Evolutionary conservation across 2,329 filamentous ascomycete genomes (phyloP).

Genomic region (Fusarium tanahbumbuense): DNA sequence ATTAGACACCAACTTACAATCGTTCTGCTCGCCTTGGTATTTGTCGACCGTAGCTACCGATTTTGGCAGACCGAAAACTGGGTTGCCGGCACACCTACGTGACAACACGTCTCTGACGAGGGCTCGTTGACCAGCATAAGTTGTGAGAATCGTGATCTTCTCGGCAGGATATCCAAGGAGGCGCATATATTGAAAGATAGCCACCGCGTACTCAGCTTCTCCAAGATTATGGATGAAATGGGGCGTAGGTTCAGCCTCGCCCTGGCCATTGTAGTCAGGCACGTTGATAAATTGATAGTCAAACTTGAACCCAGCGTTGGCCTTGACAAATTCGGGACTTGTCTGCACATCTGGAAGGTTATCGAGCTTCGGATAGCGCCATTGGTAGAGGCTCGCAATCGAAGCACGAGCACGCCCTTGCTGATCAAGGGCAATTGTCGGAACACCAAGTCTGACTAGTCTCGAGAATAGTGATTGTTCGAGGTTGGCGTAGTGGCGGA

Average conservation of each 20-base stretch:
- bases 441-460: conserved; percentile 91
- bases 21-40: conserved; percentile 99
- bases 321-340: conserved; percentile 76
- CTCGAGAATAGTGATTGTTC: conserved; percentile 96
- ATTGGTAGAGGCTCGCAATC: conserved; percentile 90
- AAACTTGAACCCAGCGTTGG: conserved; percentile 92
- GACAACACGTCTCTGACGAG: conserved; percentile 87
- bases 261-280: conserved; percentile 88
- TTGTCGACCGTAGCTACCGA: conserved; percentile 96
- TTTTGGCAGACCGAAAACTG: conserved; percentile 88
- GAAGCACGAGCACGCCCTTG: conserved; percentile 91
- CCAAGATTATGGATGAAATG: conserved; percentile 98
- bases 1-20: conserved; percentile 73
- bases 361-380: conserved; percentile 86
- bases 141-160: conserved; percentile 89
- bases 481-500: conserved; percentile 93
- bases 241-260: conserved; percentile 88
- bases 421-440: conserved; percentile 87
- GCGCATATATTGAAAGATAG: conserved; percentile 97
- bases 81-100: conserved; percentile 84
- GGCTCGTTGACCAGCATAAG: conserved; percentile 91
- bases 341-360: conserved; percentile 81
- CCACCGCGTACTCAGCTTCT: conserved; percentile 96
- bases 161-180: conserved; percentile 88
- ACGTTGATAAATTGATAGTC: conserved; percentile 99